phyloP scores from a whole-genome alignment of 2,329 filamentous ascomycete species.

The Pyrenophora graminea region DNA sequence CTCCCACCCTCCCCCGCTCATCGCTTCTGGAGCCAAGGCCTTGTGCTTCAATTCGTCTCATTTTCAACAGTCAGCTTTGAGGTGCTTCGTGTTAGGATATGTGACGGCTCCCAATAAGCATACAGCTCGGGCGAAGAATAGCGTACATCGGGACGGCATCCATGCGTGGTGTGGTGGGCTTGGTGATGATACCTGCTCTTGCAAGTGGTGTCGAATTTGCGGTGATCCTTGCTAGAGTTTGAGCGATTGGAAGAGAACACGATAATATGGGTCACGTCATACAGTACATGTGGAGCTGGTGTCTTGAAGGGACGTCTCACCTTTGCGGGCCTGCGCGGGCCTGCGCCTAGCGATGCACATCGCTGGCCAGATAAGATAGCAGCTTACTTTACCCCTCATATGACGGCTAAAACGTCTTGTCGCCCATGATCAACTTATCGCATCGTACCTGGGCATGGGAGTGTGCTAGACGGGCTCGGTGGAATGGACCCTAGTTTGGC shows the following conservation, averaged over 20 bases:
- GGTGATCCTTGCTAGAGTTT: too few species aligned
- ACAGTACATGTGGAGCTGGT: background rate
- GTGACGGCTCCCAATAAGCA: too few species aligned
- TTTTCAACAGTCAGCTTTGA: background rate
- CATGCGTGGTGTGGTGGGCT: too few species aligned
- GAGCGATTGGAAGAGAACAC: background rate
- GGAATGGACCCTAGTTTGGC: background rate
- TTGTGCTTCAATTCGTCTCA: background rate
- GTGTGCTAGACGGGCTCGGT: background rate
- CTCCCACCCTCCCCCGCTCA: background rate
- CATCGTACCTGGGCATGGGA: background rate
- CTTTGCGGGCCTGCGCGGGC: background rate
- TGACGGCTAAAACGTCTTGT: background rate
- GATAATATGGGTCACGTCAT: background rate
- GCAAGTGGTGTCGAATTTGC: too few species aligned
- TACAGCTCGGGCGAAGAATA: too few species aligned
- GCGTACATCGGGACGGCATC: too few species aligned
- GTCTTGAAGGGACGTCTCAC: background rate
- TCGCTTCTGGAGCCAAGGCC: background rate
- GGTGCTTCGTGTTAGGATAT: too few species aligned
- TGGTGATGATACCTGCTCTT: too few species aligned
- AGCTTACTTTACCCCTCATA: conserved; percentile 6
- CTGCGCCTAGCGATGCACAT: background rate
- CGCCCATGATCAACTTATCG: background rate
- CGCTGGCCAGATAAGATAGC: conserved; percentile 10